Evolutionary conservation across 768 basidiomycete species (phyloP).

Genomic region (Lactifluus hygrophoroides): DNA sequence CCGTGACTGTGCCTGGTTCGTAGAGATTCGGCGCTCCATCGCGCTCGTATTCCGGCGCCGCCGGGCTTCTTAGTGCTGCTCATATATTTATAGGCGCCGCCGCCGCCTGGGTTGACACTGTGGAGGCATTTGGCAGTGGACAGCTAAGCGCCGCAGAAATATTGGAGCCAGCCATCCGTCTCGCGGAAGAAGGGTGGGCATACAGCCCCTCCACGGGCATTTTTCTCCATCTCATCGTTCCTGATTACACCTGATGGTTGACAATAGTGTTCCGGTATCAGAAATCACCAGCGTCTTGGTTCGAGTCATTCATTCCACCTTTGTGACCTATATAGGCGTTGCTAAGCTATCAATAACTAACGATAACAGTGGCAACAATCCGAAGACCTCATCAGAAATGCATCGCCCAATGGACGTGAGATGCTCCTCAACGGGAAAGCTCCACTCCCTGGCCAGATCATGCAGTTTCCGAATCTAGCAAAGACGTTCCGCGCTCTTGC

Average conservation of each 20-base stretch:
- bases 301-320: conserved; percentile 21
- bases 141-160: conserved; percentile 59
- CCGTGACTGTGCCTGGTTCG: conserved; percentile 81
- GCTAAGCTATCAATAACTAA: no score
- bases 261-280: conserved; percentile 69
- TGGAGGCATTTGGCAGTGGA: conserved; percentile 75
- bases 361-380: conserved; percentile 51
- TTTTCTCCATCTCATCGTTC: not conserved
- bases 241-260: not conserved
- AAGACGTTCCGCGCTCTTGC: conserved; percentile 75
- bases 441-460: conserved; percentile 78
- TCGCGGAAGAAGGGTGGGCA: conserved; percentile 87
- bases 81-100: conserved; percentile 81
- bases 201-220: not conserved
- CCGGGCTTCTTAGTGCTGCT: conserved; percentile 15
- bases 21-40: not conserved
- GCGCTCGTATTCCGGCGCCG: not conserved
- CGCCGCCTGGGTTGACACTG: conserved; percentile 89
- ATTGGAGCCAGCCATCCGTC: conserved; percentile 78
- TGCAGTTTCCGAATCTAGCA: conserved; percentile 74
- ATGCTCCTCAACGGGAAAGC: conserved; percentile 83
- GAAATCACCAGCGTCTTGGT: conserved; percentile 65
- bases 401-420: conserved; percentile 78
- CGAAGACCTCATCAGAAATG: conserved; percentile 66
- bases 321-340: not conserved